Evolutionary conservation across 1,284 basidiomycete species (phyloP).

Genomic region (Ustilago nuda): DNA sequence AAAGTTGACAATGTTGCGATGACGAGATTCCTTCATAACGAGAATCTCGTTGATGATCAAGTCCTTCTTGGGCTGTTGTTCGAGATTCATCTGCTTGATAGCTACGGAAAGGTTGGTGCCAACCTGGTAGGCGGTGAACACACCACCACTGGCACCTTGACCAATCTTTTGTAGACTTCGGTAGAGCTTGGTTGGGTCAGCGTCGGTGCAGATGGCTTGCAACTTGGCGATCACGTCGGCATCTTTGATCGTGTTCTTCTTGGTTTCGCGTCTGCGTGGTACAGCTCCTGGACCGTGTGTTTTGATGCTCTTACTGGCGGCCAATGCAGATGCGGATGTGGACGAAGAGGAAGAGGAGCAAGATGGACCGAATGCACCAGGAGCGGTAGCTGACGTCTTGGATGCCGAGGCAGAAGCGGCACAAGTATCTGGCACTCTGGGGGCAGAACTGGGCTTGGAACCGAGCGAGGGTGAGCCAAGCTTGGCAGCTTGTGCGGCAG

Average conservation of each 20-base stretch:
- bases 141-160: constrained; percentile 96
- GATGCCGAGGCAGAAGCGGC: constrained; percentile 7
- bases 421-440: constrained; percentile 6
- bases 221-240: constrained; percentile 90
- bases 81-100: constrained; percentile 99
- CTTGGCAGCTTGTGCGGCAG: constrained; percentile 6
- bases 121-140: constrained; percentile 97
- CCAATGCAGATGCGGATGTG: constrained; percentile 12
- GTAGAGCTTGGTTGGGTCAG: constrained; percentile 94
- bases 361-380: constrained; percentile 8
- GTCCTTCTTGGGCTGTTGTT: constrained; percentile 99
- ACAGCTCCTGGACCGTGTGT: constrained; percentile 28
- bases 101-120: constrained; percentile 93
- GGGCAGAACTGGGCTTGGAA: constrained; percentile 17
- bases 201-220: constrained; percentile 94
- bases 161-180: constrained; percentile 95
- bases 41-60: constrained; percentile 99
- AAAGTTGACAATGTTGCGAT: constrained; percentile 99
- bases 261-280: constrained; percentile 80
- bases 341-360: constrained; percentile 8
- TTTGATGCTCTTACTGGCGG: constrained; percentile 25
- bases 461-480: constrained; percentile 18
- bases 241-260: constrained; percentile 79
- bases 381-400: constrained; percentile 7
- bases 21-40: constrained; percentile 94